phyloP scores from a whole-genome alignment of 2,329 filamentous ascomycete genomes.

The Fusarium sp. region DNA sequence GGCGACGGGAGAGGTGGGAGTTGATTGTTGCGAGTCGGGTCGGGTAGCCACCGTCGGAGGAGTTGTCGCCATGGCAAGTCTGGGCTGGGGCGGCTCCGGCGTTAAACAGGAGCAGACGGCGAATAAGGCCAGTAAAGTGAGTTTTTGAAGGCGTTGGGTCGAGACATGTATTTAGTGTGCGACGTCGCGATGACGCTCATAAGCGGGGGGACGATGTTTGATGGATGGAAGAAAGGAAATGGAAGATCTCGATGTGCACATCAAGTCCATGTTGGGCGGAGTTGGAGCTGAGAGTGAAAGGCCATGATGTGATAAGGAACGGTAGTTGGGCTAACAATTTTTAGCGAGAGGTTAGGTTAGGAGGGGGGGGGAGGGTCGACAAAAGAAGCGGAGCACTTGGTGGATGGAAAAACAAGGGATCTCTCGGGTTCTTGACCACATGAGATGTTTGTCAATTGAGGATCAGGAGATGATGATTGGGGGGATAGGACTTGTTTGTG shows the following conservation, averaged over 20 bases:
- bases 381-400: constrained; percentile 33
- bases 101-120: constrained; percentile 10
- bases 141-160: constrained; percentile 9
- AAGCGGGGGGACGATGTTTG: constrained; percentile 14
- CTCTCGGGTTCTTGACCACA: not conserved
- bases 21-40: constrained; percentile 22
- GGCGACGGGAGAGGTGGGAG: constrained; percentile 22
- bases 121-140: constrained; percentile 10
- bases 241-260: constrained; percentile 36
- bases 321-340: constrained; percentile 25
- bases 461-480: not conserved
- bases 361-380: constrained; percentile 39
- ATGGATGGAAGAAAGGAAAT: constrained; percentile 18
- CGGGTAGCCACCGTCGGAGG: constrained; percentile 17
- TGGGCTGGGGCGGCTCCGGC: constrained; percentile 1
- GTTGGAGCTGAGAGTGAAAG: constrained; percentile 15
- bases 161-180: constrained; percentile 28
- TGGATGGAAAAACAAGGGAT: constrained; percentile 13
- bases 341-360: constrained; percentile 18
- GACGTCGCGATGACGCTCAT: constrained; percentile 37
- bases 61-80: constrained; percentile 37
- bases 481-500: no score
- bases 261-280: constrained; percentile 25
- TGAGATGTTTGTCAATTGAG: constrained; percentile 19
- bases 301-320: constrained; percentile 29